Conservation (phyloP, 2,329 filamentous ascomycete genomes). For the Diplodia sapinea region DNA sequence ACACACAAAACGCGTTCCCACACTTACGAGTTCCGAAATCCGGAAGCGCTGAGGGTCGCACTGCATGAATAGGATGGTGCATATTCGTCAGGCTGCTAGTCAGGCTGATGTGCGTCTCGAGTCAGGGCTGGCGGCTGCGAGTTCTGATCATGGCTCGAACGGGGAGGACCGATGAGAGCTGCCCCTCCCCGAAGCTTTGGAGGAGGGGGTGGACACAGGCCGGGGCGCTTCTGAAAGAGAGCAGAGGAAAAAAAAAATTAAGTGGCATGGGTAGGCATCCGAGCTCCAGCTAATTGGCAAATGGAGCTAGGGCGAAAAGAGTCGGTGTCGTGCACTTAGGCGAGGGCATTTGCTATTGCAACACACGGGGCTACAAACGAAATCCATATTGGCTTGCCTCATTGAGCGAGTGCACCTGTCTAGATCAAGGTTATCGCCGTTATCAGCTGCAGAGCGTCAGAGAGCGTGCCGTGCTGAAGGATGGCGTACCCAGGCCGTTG, state of each 20-base stretch:
- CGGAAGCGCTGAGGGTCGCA: slow-evolving; percentile 28
- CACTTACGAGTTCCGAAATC: slow-evolving; percentile 10
- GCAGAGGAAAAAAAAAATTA: slow-evolving; percentile 16
- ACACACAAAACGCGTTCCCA: slow-evolving; percentile 19
- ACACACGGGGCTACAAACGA: not conserved
- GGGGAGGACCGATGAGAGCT: slow-evolving; percentile 7
- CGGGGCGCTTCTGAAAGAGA: slow-evolving; percentile 20
- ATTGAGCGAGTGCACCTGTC: slow-evolving; percentile 4
- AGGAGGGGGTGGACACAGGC: slow-evolving; percentile 11
- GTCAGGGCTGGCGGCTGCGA: slow-evolving; percentile 18
- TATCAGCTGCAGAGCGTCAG: slow-evolving; percentile 4
- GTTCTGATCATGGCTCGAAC: slow-evolving; percentile 24
- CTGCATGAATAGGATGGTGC: slow-evolving; percentile 26
- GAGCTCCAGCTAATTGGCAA: slow-evolving; percentile 1
- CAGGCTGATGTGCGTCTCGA: slow-evolving; percentile 24
- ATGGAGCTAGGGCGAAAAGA: slow-evolving; percentile 16
- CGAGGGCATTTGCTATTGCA: slow-evolving; percentile 13
- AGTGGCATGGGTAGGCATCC: slow-evolving; percentile 12
- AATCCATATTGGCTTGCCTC: slow-evolving; percentile 19
- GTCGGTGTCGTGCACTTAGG: slow-evolving; percentile 20
- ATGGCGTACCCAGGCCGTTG: slow-evolving; percentile 5
- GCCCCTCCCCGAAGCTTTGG: slow-evolving; percentile 2
- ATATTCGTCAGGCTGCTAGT: slow-evolving; percentile 27
- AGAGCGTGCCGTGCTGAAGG: slow-evolving; percentile 17
- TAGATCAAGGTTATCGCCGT: slow-evolving; percentile 26